Base-by-base conservation (phyloP, 164 flowering plant species). In the Nelumbo lutea region DNA sequence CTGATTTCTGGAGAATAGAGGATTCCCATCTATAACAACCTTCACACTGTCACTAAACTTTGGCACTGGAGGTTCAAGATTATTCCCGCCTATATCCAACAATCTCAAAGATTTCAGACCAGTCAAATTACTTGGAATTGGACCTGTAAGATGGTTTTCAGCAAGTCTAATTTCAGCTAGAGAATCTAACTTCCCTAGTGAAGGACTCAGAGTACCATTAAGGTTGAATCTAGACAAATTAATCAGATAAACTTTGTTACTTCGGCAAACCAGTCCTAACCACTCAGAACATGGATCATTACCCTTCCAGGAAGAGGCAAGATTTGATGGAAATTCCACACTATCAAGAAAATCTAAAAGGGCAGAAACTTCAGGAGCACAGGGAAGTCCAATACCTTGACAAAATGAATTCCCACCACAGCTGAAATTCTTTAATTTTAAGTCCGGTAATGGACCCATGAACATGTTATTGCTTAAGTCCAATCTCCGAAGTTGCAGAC, bases 221-320 rank as follows among this genome's bases (percentile, higher is more conserved):
- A 91, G 87, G 42, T 77, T 67, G 9, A 3, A 71, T 42, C 72
- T 75, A 41, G 85, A 90, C 77, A 91, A 68, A 77, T 78, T 91
- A 11, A 91, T 76, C 9, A 74, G 68, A 39, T 84, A 72, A 70
- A 90, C 87, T 42, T 84, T 59, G 27, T 76, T 69, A 1, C 68
- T 48, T 3, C 70, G 11, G 72, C 97, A 91, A 63, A 63, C 67
- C 74, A 91, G 65, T 51, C 97, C 95, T 57, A 83, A 65, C 97
- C 97, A 91, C 9, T 73, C 84, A 40, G 62, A 13, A 74, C 97
- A 92, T 5, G 97, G 96, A 77, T 86, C 78, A 80, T 92, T 90
- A 48, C 94, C 96, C 70, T 75, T 56, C 97, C 97, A 92, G 7
- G 72, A 50, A 65, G 86, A 75, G 60, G 77, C 86, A 65, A 90